These are phyloP conservation scores for Holtermannia corniformis DNA, from an alignment of 768 basidiomycete genomes.

Conservation along the genomic window DNA sequence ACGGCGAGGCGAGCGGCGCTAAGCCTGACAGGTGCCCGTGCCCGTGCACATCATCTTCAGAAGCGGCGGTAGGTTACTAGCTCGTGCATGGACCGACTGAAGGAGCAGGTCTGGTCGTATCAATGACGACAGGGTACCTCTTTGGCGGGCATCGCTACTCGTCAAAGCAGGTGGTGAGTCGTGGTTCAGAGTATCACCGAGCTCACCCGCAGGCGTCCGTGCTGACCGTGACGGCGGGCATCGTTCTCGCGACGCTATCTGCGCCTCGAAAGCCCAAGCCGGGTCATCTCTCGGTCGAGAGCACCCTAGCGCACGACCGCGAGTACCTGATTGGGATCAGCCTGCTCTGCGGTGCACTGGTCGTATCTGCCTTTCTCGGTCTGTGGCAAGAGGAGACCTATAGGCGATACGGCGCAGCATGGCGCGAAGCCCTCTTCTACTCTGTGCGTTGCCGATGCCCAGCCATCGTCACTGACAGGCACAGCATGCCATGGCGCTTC, in stretches of 20 bases:
- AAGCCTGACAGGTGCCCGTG: constrained; percentile 55
- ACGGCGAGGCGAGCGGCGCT: too few relatives aligned
- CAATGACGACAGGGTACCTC: constrained; percentile 62
- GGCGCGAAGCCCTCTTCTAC: constrained; percentile 79
- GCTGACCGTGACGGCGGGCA: constrained; percentile 58
- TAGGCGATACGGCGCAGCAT: constrained; percentile 59
- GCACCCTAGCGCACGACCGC: neutral
- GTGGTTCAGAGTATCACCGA: neutral
- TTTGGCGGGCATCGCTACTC: constrained; percentile 56
- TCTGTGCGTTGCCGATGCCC: constrained; percentile 48
- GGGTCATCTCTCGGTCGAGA: neutral
- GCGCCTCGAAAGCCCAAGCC: constrained; percentile 28
- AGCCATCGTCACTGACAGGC: neutral
- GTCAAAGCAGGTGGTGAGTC: constrained; percentile 50
- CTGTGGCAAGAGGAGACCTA: constrained; percentile 70
- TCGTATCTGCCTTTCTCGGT: constrained; percentile 61
- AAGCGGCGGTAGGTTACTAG: constrained; percentile 54
- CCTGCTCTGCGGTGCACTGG: constrained; percentile 58
- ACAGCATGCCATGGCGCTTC: constrained; percentile 71
- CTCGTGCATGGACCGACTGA: neutral
- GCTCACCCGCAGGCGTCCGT: constrained; percentile 40
- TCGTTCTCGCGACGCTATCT: constrained; percentile 63
- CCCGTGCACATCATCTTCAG: constrained; percentile 76
- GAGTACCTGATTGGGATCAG: constrained; percentile 56
- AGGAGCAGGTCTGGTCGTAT: constrained; percentile 57